phyloP scores from a whole-genome alignment of 1,139 yeast species.

The Hansenula lynferdii region DNA sequence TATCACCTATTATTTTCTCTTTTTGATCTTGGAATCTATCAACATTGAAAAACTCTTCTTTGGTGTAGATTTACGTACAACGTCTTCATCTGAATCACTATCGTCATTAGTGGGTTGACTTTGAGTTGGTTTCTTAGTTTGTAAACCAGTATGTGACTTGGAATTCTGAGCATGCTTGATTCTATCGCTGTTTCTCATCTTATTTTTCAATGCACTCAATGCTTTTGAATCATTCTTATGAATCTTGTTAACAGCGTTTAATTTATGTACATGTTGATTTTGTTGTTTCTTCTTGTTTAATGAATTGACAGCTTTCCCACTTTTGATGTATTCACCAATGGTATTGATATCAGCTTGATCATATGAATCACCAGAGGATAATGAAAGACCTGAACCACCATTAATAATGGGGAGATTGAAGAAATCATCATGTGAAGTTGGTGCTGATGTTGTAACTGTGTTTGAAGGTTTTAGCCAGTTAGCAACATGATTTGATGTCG shows the following conservation, averaged over 20 bases:
- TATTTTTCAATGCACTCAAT: conserved; percentile 17
- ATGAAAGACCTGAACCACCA: conserved; percentile 32
- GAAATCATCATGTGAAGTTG: conserved; percentile 23
- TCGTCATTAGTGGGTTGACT: conserved; percentile 6
- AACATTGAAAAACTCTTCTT: conserved; percentile 18
- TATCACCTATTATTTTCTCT: conserved; percentile 3
- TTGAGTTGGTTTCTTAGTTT: not conserved
- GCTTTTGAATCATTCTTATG: conserved; percentile 16
- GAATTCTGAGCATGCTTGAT: conserved; percentile 2
- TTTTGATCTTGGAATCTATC: conserved; percentile 18
- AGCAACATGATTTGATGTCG: conserved; percentile 30
- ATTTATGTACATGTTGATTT: conserved; percentile 8
- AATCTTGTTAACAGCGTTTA: conserved; percentile 9
- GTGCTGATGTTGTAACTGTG: not conserved
- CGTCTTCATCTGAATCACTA: conserved; percentile 17
- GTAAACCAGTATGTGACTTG: conserved; percentile 1
- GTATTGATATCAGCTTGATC: conserved; percentile 16
- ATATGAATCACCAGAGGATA: conserved; percentile 8
- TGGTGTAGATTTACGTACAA: conserved; percentile 11
- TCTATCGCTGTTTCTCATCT: conserved; percentile 13
- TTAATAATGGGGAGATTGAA: conserved; percentile 39
- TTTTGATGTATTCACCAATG: conserved; percentile 21
- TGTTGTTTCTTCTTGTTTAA: conserved; percentile 12
- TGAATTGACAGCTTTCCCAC: conserved; percentile 10
- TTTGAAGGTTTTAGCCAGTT: conserved; percentile 32